phyloP scores from a whole-genome alignment of 2,329 filamentous ascomycete species.

The Cladophialophora carrionii region DNA sequence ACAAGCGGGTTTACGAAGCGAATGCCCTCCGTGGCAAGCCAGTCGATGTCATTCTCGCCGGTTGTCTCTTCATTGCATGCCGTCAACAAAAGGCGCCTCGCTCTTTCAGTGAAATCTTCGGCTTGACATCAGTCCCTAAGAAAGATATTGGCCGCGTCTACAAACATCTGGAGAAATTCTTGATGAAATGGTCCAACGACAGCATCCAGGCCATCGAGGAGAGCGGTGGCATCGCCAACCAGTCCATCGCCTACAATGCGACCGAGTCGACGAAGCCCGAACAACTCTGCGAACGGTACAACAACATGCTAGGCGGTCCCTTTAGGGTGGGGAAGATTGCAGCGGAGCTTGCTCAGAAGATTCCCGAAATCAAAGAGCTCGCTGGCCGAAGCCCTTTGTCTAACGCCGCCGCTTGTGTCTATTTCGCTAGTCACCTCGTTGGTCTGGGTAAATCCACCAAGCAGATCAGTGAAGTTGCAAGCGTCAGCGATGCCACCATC shows the following conservation, averaged over 20 bases:
- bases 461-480: conserved; percentile 80
- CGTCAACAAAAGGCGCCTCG: conserved; percentile 84
- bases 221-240: conserved; percentile 59
- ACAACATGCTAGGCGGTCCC: conserved; percentile 76
- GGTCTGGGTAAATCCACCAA: conserved; percentile 78
- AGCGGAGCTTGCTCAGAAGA: conserved; percentile 74
- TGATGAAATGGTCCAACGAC: conserved; percentile 64
- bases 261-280: conserved; percentile 78
- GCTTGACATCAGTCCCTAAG: conserved; percentile 89
- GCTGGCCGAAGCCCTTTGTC: conserved; percentile 93
- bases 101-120: conserved; percentile 92
- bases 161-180: conserved; percentile 87
- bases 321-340: conserved; percentile 79
- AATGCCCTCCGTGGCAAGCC: conserved; percentile 95
- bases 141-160: conserved; percentile 97
- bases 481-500: conserved; percentile 95
- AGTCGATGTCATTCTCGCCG: conserved; percentile 89
- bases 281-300: conserved; percentile 87
- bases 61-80: conserved; percentile 96
- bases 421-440: conserved; percentile 88
- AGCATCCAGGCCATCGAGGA: conserved; percentile 55
- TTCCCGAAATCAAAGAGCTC: conserved; percentile 75
- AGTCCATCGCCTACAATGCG: conserved; percentile 65
- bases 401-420: conserved; percentile 93
- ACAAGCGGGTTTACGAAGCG: conserved; percentile 90